Conservation (phyloP, 169 alveolate genomes). For the Cardiosporidium cionae region DNA sequence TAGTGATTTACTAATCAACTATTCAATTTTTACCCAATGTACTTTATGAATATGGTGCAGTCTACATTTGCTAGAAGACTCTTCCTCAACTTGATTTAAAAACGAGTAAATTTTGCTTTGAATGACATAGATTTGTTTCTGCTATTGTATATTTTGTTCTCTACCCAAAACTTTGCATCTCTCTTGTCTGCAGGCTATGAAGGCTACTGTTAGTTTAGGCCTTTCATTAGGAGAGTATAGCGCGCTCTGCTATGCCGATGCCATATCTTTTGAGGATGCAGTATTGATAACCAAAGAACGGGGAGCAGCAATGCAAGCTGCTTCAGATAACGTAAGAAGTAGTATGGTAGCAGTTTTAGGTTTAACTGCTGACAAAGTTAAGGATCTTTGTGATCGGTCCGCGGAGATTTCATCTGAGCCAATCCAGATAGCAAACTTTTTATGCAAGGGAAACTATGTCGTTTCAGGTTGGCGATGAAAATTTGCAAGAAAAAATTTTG, state of each 20-base stretch:
- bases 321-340: conserved; percentile 28
- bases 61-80: too few relatives aligned
- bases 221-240: conserved; percentile 50
- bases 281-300: conserved; percentile 38
- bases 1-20: too few relatives aligned
- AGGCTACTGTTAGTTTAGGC: conserved; percentile 30
- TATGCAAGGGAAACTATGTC: conserved; percentile 19
- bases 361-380: conserved; percentile 32
- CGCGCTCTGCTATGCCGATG: conserved; percentile 42
- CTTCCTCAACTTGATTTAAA: too few relatives aligned
- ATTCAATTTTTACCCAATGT: too few relatives aligned
- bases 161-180: too few relatives aligned
- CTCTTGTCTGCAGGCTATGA: background rate
- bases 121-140: too few relatives aligned
- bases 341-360: conserved; percentile 46
- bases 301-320: conserved; percentile 45
- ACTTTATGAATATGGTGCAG: too few relatives aligned
- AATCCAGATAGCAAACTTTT: conserved; percentile 10
- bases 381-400: conserved; percentile 26
- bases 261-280: conserved; percentile 48
- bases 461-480: background rate
- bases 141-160: too few relatives aligned
- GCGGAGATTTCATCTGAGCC: conserved; percentile 14
- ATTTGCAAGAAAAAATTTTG: conserved; percentile 3
- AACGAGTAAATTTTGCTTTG: too few relatives aligned